Base-by-base conservation (phyloP, 768 basidiomycete genomes). In the Terana coerulea region DNA sequence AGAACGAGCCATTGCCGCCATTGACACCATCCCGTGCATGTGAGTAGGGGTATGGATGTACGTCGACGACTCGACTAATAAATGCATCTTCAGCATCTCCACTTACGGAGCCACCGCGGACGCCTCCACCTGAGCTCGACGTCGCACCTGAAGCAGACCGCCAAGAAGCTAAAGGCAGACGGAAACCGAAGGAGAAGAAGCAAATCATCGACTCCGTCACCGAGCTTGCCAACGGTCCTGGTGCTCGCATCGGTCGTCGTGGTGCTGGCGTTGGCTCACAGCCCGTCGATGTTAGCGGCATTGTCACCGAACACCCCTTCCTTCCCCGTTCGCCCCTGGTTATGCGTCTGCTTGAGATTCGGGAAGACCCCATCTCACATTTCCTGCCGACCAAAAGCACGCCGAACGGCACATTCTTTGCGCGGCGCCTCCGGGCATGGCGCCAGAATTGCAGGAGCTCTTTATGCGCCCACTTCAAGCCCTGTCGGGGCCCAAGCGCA, bases 171-270 rank as follows among this genome's bases (percentile, higher is more conserved):
- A 71, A 61, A 53, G 44, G 61, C 28, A 65, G 61, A 73, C 78
- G 71, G 72, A 78, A 59, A 79, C 64, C 67, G 30, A 83, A 80
- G 57, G 84, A 87, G 62, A 91, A 86, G 76, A 95, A 88, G 68
- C 86, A 90, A 58, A 90, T 94, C 39, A 88, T 95, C 49, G 95
- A 98, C 66, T 78, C 81, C n/a, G 80, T 91, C 37, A 94, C 88
- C 6, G 94, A 98, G 67, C 78, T 94, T 37, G 76, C 78, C 36
- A 82, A 83, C 51, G 82, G 83, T 2, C 79, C 77, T 22, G 78
- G 80, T 22, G 72, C 72, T 5, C 72, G 75, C 54, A 66, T 73
- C 45, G 78, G 81, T 35, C 79, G 85, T 40, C 75, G 77, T 25
- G 69, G 70, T 25, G 74, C 70, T 46, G 75, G 73, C 21, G 65